Conservation (phyloP, 306 rosid genomes). For the Medicago ruthenica region DNA sequence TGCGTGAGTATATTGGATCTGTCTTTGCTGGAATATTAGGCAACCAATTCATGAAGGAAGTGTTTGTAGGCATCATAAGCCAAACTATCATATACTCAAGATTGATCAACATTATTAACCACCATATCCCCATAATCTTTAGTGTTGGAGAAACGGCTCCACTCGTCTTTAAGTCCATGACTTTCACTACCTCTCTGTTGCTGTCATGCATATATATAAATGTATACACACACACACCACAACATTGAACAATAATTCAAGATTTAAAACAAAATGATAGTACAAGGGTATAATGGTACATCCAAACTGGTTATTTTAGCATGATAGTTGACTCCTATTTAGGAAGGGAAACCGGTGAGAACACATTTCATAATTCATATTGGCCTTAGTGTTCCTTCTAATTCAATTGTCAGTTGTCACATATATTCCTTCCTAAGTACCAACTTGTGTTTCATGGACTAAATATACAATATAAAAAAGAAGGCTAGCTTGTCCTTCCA, state of each 20-base stretch:
- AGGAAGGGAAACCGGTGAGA: not conserved
- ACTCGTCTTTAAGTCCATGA: constrained; percentile 34
- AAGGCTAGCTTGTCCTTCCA: not conserved
- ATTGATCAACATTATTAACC: constrained; percentile 48
- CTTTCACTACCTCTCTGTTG: not conserved
- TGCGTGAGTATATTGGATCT: constrained; percentile 55
- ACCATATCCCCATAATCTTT: constrained; percentile 42
- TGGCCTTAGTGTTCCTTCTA: not conserved
- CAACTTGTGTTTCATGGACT: not conserved
- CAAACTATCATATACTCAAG: constrained; percentile 55
- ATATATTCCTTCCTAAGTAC: not conserved
- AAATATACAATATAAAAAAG: not conserved
- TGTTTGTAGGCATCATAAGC: constrained; percentile 62
- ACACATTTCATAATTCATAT: constrained; percentile 7
- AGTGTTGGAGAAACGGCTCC: constrained; percentile 29
- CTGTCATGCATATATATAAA: no score
- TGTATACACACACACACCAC: no score
- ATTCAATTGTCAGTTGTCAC: constrained; percentile 20
- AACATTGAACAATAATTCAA: not conserved
- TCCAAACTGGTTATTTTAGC: not conserved
- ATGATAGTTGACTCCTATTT: no score
- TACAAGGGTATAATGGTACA: not conserved
- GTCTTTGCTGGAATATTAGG: constrained; percentile 53
- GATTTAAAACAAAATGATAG: not conserved
- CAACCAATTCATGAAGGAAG: constrained; percentile 48